These are phyloP conservation scores for Knufia fluminis DNA, from an alignment of 2,329 filamentous ascomycete genomes.

Conservation along the genomic window DNA sequence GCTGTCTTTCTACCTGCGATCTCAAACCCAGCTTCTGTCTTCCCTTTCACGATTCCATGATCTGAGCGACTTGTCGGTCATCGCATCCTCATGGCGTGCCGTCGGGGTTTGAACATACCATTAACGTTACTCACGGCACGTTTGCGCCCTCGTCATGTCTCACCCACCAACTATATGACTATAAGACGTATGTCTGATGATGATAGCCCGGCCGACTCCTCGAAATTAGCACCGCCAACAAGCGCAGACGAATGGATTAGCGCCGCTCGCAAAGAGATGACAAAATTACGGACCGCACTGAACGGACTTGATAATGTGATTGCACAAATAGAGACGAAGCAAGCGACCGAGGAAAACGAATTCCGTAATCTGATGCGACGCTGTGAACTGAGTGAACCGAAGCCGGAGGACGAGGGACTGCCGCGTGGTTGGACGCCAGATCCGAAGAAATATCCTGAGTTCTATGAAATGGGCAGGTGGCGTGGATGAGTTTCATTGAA, in stretches of 20 bases:
- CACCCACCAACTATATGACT: neutral
- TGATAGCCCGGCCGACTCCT: neutral
- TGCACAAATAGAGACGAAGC: neutral
- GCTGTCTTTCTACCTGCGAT: neutral
- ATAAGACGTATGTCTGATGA: neutral
- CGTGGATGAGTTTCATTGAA: neutral
- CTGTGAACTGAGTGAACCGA: neutral
- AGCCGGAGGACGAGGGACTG: neutral
- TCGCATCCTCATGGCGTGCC: neutral
- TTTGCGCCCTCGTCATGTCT: neutral
- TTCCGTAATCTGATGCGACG: neutral
- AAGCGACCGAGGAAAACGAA: neutral
- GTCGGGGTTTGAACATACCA: neutral
- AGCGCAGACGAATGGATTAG: neutral
- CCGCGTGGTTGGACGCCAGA: neutral
- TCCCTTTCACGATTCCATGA: neutral
- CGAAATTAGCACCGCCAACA: neutral
- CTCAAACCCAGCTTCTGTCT: neutral
- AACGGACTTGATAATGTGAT: neutral
- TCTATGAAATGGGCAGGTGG: neutral
- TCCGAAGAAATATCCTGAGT: neutral
- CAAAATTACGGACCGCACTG: neutral
- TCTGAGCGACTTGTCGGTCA: neutral
- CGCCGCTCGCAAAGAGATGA: neutral
- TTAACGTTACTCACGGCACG: neutral